phyloP scores from a whole-genome alignment of 2,329 filamentous ascomycete species.

The Grosmannia huntii region DNA sequence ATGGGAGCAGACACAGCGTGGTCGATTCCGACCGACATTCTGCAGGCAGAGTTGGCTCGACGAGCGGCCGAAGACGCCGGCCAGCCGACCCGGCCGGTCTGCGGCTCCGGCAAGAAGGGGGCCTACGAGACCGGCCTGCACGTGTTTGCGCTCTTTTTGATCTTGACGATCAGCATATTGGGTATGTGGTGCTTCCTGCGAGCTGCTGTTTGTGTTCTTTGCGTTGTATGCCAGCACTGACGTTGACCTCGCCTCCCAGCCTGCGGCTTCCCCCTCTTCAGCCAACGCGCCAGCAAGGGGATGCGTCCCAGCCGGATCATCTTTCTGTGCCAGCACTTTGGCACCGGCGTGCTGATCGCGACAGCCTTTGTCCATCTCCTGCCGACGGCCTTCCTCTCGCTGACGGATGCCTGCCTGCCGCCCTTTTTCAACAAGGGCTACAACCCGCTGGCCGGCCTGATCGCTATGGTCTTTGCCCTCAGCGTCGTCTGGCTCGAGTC shows the following conservation, averaged over 20 bases:
- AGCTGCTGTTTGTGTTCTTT: too few relatives aligned
- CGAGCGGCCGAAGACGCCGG: constrained; percentile 26
- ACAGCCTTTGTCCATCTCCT: constrained; percentile 73
- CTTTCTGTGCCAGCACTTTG: constrained; percentile 60
- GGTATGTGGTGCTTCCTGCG: constrained; percentile 1
- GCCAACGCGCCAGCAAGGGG: constrained; percentile 42
- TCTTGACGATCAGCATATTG: constrained; percentile 40
- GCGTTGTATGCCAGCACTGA: too few relatives aligned
- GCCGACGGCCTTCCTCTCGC: constrained; percentile 52
- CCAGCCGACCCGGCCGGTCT: constrained; percentile 28
- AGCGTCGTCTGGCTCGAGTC: constrained; percentile 79
- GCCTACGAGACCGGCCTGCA: constrained; percentile 55
- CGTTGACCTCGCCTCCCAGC: constrained; percentile 28
- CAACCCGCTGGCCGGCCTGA: constrained; percentile 63
- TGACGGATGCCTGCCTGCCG: constrained; percentile 61
- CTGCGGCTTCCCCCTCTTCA: constrained; percentile 54
- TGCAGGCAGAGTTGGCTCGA: constrained; percentile 38
- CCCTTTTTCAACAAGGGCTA: constrained; percentile 70
- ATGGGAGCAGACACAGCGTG: constrained; percentile 22
- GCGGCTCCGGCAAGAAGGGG: constrained; percentile 38
- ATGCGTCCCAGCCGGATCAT: constrained; percentile 46
- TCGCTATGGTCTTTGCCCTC: constrained; percentile 73
- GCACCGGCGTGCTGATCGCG: constrained; percentile 74
- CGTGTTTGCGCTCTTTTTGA: constrained; percentile 54
- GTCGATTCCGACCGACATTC: constrained; percentile 38